Evolutionary conservation across 73 alveolate genomes (phyloP), one percentile per base, ranked within the genome.

Genomic region (Symbiodinium pilosum): DNA sequence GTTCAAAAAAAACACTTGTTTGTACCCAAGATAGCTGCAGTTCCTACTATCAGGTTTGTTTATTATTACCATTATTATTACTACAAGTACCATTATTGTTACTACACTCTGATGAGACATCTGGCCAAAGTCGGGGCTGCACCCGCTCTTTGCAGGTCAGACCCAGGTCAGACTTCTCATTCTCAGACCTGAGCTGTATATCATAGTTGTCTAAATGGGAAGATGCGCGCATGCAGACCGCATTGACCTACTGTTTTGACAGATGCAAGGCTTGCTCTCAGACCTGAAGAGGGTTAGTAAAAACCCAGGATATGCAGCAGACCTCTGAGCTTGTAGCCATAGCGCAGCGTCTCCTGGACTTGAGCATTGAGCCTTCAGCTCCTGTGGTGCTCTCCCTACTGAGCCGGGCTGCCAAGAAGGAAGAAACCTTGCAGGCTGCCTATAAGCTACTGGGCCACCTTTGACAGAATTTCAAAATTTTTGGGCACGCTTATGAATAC

Each of bases 361-460:
- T 68, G 83, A 68, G 41, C 39, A 68, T n/a, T 68, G 83, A 68
- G 83, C 83, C 83, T 24, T 68, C 83, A 20, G 83, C 40, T 39
- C 83, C 83, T 6, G 39, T 20, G 34, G 83, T 68, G 38, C 83
- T 68, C 9, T 68, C 83, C 41, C 34, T 21, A 39, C 34, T 68
- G 34, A 20, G 83, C 83, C 83, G 83, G 3, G 83, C 83, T 20
- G 83, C 83, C 41, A 24, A n/a, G 83, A 20, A 21, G 18, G 83
- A 4, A 39, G 39, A 34, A 24, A 68, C 83, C 41, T 4, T 68
- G 83, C 83, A 68, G 39, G 83, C 83, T 24, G 83, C 83, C 34
- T 68, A 68, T 39, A 24, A n/a, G n/a, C n/a, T n/a, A n/a, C 69
- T 52, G 9, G 28, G 69, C 69, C 28, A 20, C 69, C 69, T 12